Percentiles rank a stretch among this genome's conserved stretches.
Evolutionary conservation across 495 filamentous ascomycete species (phyloP).

Genomic region (Apodospora peruviana): DNA sequence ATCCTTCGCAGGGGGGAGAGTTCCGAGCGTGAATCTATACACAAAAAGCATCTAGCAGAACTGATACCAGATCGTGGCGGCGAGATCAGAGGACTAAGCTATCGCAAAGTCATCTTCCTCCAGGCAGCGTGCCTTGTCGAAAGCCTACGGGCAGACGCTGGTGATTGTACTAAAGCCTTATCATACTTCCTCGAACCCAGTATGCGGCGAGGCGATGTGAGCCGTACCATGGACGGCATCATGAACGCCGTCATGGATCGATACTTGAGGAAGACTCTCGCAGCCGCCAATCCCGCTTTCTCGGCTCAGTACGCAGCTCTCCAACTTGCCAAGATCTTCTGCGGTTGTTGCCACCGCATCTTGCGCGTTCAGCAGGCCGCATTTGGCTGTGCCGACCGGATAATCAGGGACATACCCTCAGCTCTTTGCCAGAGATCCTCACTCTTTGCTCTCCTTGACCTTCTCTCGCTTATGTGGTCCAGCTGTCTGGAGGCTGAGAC

Average conservation of each 20-base stretch:
- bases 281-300: conserved; percentile 64
- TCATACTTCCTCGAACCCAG: conserved; percentile 89
- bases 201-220: conserved; percentile 71
- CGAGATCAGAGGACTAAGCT: conserved; percentile 73
- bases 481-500: conserved; percentile 91
- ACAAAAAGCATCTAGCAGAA: conserved; percentile 67
- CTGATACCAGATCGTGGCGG: conserved; percentile 68
- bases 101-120: conserved; percentile 85
- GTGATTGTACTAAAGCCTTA: conserved; percentile 81
- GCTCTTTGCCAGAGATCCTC: conserved; percentile 84
- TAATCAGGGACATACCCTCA: conserved; percentile 78
- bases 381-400: conserved; percentile 71
- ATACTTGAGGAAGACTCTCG: conserved; percentile 67
- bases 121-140: conserved; percentile 83
- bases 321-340: conserved; percentile 78
- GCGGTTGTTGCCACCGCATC: conserved; percentile 86
- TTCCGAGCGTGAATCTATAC: conserved; percentile 66
- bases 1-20: conserved; percentile 78
- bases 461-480: conserved; percentile 87
- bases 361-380: conserved; percentile 83
- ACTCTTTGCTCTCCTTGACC: conserved; percentile 84
- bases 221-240: conserved; percentile 80
- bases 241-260: conserved; percentile 64
- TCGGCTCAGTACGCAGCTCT: conserved; percentile 80
- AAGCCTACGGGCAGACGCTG: conserved; percentile 71